These are phyloP conservation scores for Paracoccidioides lutzii DNA, from an alignment of 2,329 filamentous ascomycete genomes.

Conservation along the genomic window DNA sequence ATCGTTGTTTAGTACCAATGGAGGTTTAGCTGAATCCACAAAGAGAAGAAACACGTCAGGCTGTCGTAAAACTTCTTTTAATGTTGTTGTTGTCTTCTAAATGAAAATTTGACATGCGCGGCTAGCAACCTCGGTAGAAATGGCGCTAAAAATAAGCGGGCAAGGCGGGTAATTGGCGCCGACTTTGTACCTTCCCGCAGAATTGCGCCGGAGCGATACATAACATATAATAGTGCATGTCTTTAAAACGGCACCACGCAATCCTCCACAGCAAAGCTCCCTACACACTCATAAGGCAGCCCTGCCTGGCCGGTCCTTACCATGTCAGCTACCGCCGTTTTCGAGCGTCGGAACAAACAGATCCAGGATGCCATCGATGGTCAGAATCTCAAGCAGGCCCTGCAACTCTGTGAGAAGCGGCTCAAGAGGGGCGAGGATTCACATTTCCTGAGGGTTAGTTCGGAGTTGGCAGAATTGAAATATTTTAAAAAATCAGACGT, in stretches of 20 bases:
- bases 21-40: not conserved
- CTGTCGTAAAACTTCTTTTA: not conserved
- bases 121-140: not conserved
- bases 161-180: not conserved
- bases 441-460: constrained; percentile 27
- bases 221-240: not conserved
- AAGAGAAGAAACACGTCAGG: too few species aligned
- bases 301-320: constrained; percentile 1
- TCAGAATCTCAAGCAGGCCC: constrained; percentile 37
- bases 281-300: not conserved
- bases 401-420: constrained; percentile 39
- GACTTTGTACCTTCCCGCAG: not conserved
- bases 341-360: constrained; percentile 35
- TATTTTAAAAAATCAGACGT: not conserved
- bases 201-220: not conserved
- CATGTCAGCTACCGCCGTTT: constrained; percentile 28
- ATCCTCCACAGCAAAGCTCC: constrained; percentile 2
- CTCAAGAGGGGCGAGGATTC: constrained; percentile 43
- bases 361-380: constrained; percentile 38
- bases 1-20: not conserved
- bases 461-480: too few species aligned
- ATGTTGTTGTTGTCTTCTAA: too few species aligned
- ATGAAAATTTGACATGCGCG: not conserved
- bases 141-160: not conserved
- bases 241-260: constrained; percentile 5